Evolutionary conservation across 73 alveolate species (phyloP).

Genomic region (Effrenium voratum): DNA sequence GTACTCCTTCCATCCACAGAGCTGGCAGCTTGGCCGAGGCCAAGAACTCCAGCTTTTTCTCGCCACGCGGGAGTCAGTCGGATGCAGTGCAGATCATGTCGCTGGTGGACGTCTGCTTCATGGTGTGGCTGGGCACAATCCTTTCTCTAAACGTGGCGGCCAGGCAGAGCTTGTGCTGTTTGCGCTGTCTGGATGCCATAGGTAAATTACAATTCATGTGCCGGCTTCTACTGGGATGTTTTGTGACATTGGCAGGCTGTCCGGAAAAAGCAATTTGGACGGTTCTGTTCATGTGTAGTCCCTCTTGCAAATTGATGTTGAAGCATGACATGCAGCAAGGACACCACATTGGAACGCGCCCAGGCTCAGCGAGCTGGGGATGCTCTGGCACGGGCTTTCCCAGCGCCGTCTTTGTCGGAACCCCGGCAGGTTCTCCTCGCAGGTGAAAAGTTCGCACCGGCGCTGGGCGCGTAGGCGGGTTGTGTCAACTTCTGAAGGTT

Average conservation of each 20-base stretch:
- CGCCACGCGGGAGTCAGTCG: slow-evolving; percentile 63
- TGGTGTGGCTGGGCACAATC: slow-evolving; percentile 52
- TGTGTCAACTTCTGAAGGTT: not conserved
- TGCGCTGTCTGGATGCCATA: too few species aligned
- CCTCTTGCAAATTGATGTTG: too few species aligned
- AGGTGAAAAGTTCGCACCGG: slow-evolving; percentile 87
- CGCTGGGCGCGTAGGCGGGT: slow-evolving; percentile 61
- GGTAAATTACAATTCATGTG: too few species aligned
- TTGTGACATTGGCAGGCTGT: too few species aligned
- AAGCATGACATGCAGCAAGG: too few species aligned
- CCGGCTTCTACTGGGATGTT: too few species aligned
- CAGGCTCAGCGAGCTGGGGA: slow-evolving; percentile 77
- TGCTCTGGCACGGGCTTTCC: slow-evolving; percentile 80
- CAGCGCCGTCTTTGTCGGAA: slow-evolving; percentile 86
- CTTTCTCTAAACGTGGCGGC: too few species aligned
- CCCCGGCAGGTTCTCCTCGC: slow-evolving; percentile 85
- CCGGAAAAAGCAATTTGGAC: too few species aligned
- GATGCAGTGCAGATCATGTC: slow-evolving; percentile 92
- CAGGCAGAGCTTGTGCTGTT: too few species aligned
- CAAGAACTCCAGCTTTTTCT: slow-evolving; percentile 50
- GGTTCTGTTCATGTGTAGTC: too few species aligned
- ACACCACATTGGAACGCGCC: too few species aligned
- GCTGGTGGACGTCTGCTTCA: slow-evolving; percentile 32
- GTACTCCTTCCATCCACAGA: not conserved
- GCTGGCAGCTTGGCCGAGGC: not conserved